Evolutionary conservation across 805 yeast species (phyloP), one percentile per base, ranked within the genome.

Genomic region (Blastobotrys americana): DNA sequence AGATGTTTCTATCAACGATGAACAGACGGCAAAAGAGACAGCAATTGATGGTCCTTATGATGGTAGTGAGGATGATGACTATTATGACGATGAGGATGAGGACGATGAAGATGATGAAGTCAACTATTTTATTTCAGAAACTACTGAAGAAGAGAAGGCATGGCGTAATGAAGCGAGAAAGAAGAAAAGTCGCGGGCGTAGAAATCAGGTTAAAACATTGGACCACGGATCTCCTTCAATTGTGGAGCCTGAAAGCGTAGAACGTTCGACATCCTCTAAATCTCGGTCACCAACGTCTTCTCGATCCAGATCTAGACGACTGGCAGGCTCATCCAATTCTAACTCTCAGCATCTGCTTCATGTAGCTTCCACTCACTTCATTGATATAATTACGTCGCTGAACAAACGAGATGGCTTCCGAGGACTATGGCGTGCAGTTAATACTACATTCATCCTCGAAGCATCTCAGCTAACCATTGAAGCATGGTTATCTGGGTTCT

Each of bases 401-500:
- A 56, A 81, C 84, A 13, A 67, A 74, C 47, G 89, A 77, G 70
- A 77, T 79, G 53, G 77, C 74, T 69, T 76, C 77, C 16, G 70
- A 82, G 48, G 75, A 74, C 44, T 73, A 75, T 55, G 74, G 87
- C 19, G 79, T 72, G 64, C 95, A 73, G 57, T 95, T 83, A 20
- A 80, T 79, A 16, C 95, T 2, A 73, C 95, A 0, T 90, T 88
- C 56, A 70, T 93, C 16, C 74, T 83, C 58, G 82, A 76, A 43
- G 83, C 95, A 0, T 68, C 87, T 16, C 76, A 82, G 2, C 77
- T 79, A 40, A 83, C 95, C 0, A 66, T 88, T 38, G 90, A 85
- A 57, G 86, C 96, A 1, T 89, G 97, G 97, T 71, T 88, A 39
- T 83, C 94, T 0, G 96, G 96, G 3, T 77, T 89, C 50, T 59